phyloP scores from a whole-genome alignment of 2,329 filamentous ascomycete species.

The Fusarium poae region DNA sequence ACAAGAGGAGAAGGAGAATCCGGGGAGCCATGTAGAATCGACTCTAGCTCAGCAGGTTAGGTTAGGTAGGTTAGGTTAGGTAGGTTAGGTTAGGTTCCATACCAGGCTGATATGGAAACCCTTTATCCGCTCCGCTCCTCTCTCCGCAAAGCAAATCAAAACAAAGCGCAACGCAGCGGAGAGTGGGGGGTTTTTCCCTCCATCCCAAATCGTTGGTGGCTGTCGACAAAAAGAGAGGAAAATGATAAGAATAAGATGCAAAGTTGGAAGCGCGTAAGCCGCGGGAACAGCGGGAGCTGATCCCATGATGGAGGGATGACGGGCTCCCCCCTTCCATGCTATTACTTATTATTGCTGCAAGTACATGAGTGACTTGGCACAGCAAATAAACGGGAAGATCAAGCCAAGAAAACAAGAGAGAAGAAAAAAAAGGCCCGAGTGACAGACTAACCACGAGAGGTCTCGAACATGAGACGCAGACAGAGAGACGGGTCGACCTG shows the following conservation, averaged over 20 bases:
- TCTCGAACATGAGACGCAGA: conserved; percentile 23
- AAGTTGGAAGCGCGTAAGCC: conserved; percentile 43
- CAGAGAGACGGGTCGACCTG: conserved; percentile 6
- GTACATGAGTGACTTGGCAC: conserved; percentile 1
- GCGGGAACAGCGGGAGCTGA: conserved; percentile 18
- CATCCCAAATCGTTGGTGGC: conserved; percentile 9
- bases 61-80: background rate
- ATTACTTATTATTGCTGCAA: background rate
- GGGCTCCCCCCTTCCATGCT: background rate
- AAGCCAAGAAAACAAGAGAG: conserved; percentile 9
- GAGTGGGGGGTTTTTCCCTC: conserved; percentile 19
- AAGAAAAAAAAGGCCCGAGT: conserved; percentile 30
- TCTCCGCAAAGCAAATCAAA: conserved; percentile 7
- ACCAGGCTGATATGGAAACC: conserved; percentile 23
- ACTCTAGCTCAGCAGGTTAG: background rate
- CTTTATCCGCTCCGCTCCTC: conserved; percentile 24
- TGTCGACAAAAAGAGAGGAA: background rate
- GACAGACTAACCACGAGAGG: conserved; percentile 5
- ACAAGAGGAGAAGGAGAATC: conserved; percentile 6
- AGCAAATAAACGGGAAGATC: conserved; percentile 3
- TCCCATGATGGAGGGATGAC: conserved; percentile 25
- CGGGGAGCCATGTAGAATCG: conserved; percentile 11
- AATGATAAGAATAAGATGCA: background rate
- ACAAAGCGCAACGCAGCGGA: conserved; percentile 3
- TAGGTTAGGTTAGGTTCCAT: background rate